These are phyloP conservation scores for Silene uniflora DNA, from an alignment of 148 eudicot genomes.

Conservation along the genomic window DNA sequence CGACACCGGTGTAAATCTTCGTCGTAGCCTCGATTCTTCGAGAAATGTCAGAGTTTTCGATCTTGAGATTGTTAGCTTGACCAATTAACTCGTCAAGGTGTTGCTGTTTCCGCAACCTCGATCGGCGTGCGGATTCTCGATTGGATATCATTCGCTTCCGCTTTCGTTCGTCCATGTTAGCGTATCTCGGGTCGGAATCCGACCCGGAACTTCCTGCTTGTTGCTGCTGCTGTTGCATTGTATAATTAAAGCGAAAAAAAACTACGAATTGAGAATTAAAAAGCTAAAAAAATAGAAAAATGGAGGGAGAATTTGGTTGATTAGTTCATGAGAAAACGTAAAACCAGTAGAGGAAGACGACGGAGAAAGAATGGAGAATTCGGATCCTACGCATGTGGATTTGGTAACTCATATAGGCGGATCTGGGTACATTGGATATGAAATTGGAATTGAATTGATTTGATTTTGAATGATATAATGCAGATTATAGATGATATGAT, in stretches of 20 bases:
- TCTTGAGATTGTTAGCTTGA: conserved; percentile 39
- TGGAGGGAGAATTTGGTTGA: background rate
- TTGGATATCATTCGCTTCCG: conserved; percentile 84
- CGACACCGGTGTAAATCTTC: conserved; percentile 35
- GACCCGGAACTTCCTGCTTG: conserved; percentile 55
- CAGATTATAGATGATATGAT: too few species aligned
- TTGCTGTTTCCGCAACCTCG: conserved; percentile 78
- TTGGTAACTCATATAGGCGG: conserved; percentile 41
- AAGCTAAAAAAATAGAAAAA: background rate
- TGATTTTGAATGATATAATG: background rate
- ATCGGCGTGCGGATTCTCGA: conserved; percentile 75
- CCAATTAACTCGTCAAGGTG: conserved; percentile 47
- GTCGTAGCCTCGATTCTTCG: conserved; percentile 38
- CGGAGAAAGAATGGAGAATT: conserved; percentile 83
- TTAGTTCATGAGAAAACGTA: conserved; percentile 65
- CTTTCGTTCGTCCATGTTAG: conserved; percentile 57
- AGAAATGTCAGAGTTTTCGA: conserved; percentile 39
- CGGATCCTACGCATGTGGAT: conserved; percentile 68
- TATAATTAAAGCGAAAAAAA: background rate
- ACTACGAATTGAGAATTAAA: background rate
- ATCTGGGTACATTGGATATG: conserved; percentile 38
- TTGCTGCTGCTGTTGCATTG: conserved; percentile 25
- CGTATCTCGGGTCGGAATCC: conserved; percentile 39
- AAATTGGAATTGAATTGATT: conserved; percentile 27
- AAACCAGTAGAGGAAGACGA: conserved; percentile 91